phyloP scores from a whole-genome alignment of 1,284 basidiomycete species.

The Rhodotorula sp. region DNA sequence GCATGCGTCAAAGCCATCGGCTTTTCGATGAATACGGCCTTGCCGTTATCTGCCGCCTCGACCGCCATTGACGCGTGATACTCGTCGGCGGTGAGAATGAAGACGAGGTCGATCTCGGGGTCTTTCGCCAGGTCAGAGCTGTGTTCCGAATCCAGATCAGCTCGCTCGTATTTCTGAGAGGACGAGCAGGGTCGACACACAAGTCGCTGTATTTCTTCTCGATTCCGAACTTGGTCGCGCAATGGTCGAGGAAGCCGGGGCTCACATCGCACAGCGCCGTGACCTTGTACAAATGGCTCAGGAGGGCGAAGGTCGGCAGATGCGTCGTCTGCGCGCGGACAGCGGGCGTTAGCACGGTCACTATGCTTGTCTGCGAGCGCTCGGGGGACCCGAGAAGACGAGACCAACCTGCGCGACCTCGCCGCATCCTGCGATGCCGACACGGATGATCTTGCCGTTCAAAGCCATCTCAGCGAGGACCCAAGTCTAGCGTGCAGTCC shows the following conservation, averaged over 20 bases:
- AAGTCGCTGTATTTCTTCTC: constrained; percentile 37
- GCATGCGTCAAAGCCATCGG: constrained; percentile 49
- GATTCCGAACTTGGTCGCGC: constrained; percentile 48
- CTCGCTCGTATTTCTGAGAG: no score
- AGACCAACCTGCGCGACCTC: constrained; percentile 46
- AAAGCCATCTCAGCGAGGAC: no score
- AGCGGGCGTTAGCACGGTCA: neutral
- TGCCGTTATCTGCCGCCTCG: constrained; percentile 43
- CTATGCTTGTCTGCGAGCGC: no score
- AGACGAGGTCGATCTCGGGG: constrained; percentile 49
- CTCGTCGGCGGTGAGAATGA: constrained; percentile 46
- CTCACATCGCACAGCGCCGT: constrained; percentile 51
- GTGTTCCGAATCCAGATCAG: neutral
- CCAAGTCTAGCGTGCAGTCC: no score
- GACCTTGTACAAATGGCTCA: constrained; percentile 45
- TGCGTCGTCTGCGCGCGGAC: constrained; percentile 21
- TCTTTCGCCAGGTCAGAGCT: constrained; percentile 44
- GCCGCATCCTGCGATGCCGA: constrained; percentile 47
- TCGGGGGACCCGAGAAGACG: no score
- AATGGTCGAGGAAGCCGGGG: constrained; percentile 44
- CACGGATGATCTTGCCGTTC: constrained; percentile 24
- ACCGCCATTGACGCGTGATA: constrained; percentile 40
- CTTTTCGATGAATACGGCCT: constrained; percentile 51
- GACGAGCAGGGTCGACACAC: neutral
- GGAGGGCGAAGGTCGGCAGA: constrained; percentile 46